Base-by-base conservation (phyloP, 2,329 filamentous ascomycete genomes). In the Davidsoniella neocaledoniae region DNA sequence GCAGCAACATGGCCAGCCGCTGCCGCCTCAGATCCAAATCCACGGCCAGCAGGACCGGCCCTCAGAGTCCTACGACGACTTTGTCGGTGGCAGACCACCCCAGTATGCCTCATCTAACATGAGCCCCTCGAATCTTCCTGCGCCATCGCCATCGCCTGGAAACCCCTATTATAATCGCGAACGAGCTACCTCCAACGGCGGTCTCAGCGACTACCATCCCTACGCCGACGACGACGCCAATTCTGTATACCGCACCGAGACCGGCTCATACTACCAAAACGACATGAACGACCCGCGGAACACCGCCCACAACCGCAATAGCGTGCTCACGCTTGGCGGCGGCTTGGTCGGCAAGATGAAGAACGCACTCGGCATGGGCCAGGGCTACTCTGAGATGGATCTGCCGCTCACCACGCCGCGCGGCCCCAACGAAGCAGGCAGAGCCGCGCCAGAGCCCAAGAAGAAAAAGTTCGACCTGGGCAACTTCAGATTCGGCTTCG, bases 371-470 rank as follows among this genome's bases (percentile, higher is more conserved):
- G 90, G 91, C 48, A 87, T 94, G 79, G 82, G 78, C 19, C 74
- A 83, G 57, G 76, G 81, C 55, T 96, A 98, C 65, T 95, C 90
- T 33, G 91, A 96, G 66, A 98, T 98, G 91, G 90, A 98, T 62
- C 71, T 98, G 49, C 91, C 91, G 12, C 71, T 98, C 64, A 96
- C 90, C 4, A 86, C 96, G 62, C 66, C 68, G 21, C 63, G 62
- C 43, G 76, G 61, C n/a, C 58, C 58, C 46, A 33, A 33, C 26
- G 26, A 33, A 10, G 26, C 26, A 33, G 10, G 10, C 26, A 33
- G 10, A 33, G 57, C 57, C 3, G 51, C 58, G 72, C n/a, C 52
- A 25, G 67, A 53, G 62, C 65, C 56, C 57, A 63, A 59, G 63
- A 63, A 58, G 58, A 83, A 73, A 63, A 79, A 71, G 57, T 79